A percentile compares a stretch with the other conserved stretches of the same genome.
Evolutionary conservation across 169 alveolate species (phyloP).

Genomic region (Plasmodium sp.): DNA sequence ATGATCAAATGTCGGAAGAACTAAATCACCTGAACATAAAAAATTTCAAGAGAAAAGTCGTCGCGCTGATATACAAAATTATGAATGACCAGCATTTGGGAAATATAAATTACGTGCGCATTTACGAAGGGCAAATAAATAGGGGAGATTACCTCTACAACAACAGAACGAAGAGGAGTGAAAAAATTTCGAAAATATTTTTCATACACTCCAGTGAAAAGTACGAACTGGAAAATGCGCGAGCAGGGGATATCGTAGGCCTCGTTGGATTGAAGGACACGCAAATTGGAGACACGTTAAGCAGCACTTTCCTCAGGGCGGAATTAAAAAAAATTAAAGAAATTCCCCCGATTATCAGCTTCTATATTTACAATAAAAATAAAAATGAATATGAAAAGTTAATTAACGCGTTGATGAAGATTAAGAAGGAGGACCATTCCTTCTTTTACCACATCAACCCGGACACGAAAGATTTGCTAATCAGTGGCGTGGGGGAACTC

Average conservation of each 20-base stretch:
- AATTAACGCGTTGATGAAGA: slow-evolving; percentile 83
- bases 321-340: slow-evolving; percentile 86
- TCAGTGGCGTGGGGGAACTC: slow-evolving; percentile 96
- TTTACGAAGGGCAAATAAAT: slow-evolving; percentile 85
- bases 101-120: slow-evolving; percentile 82
- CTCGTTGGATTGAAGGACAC: slow-evolving; percentile 88
- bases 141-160: slow-evolving; percentile 84
- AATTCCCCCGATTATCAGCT: slow-evolving; percentile 89
- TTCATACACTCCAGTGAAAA: slow-evolving; percentile 89
- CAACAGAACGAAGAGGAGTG: slow-evolving; percentile 84
- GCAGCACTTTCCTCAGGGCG: slow-evolving; percentile 77
- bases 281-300: slow-evolving; percentile 90
- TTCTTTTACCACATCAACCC: slow-evolving; percentile 81
- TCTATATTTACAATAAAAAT: slow-evolving; percentile 79
- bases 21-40: slow-evolving; percentile 45
- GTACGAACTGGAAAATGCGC: slow-evolving; percentile 82
- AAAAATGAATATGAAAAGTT: slow-evolving; percentile 84
- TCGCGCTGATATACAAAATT: slow-evolving; percentile 57
- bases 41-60: slow-evolving; percentile 53
- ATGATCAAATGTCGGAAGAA: slow-evolving; percentile 36
- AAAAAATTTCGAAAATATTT: slow-evolving; percentile 87
- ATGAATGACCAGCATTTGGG: slow-evolving; percentile 83
- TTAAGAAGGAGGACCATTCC: slow-evolving; percentile 88
- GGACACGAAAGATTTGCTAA: slow-evolving; percentile 90
- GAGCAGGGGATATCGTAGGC: slow-evolving; percentile 87